phyloP scores from a whole-genome alignment of 768 basidiomycete genomes.

The Agrocybe chaxingu region DNA sequence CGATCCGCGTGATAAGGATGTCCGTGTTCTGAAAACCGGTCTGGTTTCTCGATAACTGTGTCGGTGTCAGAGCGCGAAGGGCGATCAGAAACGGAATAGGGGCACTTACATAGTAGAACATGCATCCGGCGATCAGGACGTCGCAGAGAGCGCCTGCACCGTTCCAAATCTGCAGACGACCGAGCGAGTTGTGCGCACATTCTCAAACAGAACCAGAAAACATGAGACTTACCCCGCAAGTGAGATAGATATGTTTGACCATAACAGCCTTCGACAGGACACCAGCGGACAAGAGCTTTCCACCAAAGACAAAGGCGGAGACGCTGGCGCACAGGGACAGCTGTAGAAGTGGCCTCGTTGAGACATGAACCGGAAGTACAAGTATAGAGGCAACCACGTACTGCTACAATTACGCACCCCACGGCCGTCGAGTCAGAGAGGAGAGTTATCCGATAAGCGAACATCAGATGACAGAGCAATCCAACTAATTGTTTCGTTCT shows the following conservation, averaged over 20 bases:
- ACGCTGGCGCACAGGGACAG: conserved; percentile 13
- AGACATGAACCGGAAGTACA: conserved; percentile 6
- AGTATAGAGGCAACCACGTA: conserved; percentile 16
- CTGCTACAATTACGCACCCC: conserved; percentile 16
- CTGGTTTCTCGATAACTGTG: conserved; percentile 20
- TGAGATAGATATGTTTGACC: conserved; percentile 20
- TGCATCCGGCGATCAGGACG: conserved; percentile 24
- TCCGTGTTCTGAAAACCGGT: conserved; percentile 22
- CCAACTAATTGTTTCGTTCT: conserved; percentile 15
- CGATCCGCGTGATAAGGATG: conserved; percentile 22
- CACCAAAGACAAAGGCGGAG: conserved; percentile 21
- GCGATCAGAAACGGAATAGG: not conserved
- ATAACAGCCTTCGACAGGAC: conserved; percentile 15
- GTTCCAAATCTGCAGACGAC: conserved; percentile 26
- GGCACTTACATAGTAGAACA: conserved; percentile 27
- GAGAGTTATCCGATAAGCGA: conserved; percentile 24
- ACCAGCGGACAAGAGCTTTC: conserved; percentile 13
- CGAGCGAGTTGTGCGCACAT: not conserved
- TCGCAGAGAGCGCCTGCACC: conserved; percentile 29
- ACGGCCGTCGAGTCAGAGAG: conserved; percentile 22
- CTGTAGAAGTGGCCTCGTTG: conserved; percentile 11
- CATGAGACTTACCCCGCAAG: conserved; percentile 19
- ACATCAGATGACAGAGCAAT: conserved; percentile 25
- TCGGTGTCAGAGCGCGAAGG: not conserved
- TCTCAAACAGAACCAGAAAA: not conserved